Conservation (phyloP, 129 eudicot genomes). For the Mikania micrantha region DNA sequence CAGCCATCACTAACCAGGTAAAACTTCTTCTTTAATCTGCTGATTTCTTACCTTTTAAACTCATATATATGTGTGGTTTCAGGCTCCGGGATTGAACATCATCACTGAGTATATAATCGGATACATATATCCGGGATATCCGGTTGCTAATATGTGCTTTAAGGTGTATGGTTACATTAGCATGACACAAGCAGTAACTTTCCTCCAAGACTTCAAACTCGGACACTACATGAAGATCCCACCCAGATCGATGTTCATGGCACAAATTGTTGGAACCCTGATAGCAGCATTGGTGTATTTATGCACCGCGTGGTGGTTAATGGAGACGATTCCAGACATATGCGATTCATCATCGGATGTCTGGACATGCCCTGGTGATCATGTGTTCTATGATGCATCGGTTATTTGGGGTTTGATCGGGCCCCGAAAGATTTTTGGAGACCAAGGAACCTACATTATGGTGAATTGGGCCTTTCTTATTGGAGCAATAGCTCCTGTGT, state of each 20-base stretch:
- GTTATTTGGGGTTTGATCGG: conserved; percentile 93
- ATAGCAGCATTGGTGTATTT: conserved; percentile 59
- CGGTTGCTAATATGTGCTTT: conserved; percentile 98
- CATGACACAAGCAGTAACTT: conserved; percentile 79
- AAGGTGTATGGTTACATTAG: conserved; percentile 96
- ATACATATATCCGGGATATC: conserved; percentile 93
- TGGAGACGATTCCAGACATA: conserved; percentile 73
- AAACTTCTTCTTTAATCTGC: neutral
- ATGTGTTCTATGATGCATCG: conserved; percentile 77
- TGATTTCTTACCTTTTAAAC: neutral
- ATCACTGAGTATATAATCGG: conserved; percentile 95
- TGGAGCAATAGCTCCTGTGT: conserved; percentile 79
- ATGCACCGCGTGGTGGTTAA: conserved; percentile 88
- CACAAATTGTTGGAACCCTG: conserved; percentile 73
- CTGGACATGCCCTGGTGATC: conserved; percentile 87
- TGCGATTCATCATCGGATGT: conserved; percentile 48
- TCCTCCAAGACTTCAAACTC: conserved; percentile 88
- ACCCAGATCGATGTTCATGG: conserved; percentile 85
- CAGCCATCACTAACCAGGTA: conserved; percentile 98
- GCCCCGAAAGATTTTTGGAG: conserved; percentile 82
- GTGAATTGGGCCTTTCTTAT: conserved; percentile 75
- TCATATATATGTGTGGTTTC: neutral
- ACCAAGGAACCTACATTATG: conserved; percentile 60
- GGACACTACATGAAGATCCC: conserved; percentile 97
- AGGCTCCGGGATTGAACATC: conserved; percentile 90